Conservation (phyloP, 176 grass and related monocot genomes). For the Musa troglodytarum region DNA sequence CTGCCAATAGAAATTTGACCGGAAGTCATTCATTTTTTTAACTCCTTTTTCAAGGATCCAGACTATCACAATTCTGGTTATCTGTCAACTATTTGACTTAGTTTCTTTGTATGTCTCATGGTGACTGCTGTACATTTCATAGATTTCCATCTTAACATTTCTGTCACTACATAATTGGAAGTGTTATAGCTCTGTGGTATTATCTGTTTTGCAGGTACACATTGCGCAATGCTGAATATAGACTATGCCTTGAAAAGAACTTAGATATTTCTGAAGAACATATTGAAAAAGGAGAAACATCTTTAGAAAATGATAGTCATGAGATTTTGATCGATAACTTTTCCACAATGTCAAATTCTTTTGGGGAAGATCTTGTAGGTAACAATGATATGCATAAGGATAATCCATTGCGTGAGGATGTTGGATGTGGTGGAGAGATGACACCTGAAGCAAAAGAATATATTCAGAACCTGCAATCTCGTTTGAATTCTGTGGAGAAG, state of each 20-base stretch:
- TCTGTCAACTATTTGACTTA: not conserved
- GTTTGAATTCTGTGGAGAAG: constrained; percentile 82
- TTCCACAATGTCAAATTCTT: constrained; percentile 41
- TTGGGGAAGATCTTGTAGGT: constrained; percentile 26
- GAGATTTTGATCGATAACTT: constrained; percentile 41
- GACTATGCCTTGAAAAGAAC: constrained; percentile 83
- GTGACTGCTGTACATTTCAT: too few relatives aligned
- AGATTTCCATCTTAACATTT: not conserved
- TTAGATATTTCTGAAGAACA: constrained; percentile 57
- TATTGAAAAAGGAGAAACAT: constrained; percentile 37
- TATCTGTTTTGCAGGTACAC: constrained; percentile 52
- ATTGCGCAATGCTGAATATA: constrained; percentile 82
- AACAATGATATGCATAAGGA: constrained; percentile 27
- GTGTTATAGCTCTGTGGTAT: not conserved
- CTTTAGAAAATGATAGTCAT: constrained; percentile 24
- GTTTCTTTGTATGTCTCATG: not conserved
- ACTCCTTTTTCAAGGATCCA: not conserved
- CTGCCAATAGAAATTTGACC: too few relatives aligned
- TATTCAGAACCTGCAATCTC: constrained; percentile 69
- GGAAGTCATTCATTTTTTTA: not conserved
- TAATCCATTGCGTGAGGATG: constrained; percentile 31
- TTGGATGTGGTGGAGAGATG: constrained; percentile 41
- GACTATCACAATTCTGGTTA: not conserved
- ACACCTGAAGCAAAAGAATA: constrained; percentile 60
- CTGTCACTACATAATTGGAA: not conserved